Base-by-base conservation (phyloP, 148 eudicot species). In the Rheum nobile region DNA sequence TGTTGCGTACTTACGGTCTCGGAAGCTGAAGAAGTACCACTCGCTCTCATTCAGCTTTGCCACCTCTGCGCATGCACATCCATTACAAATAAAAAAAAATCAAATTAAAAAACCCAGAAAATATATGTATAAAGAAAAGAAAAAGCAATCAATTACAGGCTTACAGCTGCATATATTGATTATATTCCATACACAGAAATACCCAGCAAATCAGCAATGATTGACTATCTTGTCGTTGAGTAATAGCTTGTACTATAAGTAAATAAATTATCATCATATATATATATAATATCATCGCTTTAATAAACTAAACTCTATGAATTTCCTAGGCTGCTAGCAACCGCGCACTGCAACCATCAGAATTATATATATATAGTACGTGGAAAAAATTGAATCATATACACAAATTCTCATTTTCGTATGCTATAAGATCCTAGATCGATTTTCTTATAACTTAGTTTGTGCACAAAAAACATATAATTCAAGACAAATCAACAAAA, bases 11-110 rank as follows among this genome's bases (percentile, higher is more conserved):
- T 74, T 55, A 2, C 76, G 70, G 21, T 74, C 76, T 31, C 68
- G 29, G 9, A 59, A 74, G 52, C 28, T 59, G 76, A 74, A 74
- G 76, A 74, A 74, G 70, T 57, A 74, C 69, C 68, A 74, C 69
- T 74, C 76, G 55, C 39, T 74, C 6, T 52, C 44, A 5, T 74
- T 74, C 34, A 74, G 70, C 76, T 74, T 74, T 24, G 76, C 76
- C 4, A 74, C 76, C 48, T 74, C 76, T 74, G 48, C n/a, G 6
- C 5, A 11, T 11, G n/a, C n/a, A n/a, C n/a, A n/a, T n/a, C n/a
- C n/a, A n/a, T 38, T 10, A 43, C 13, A 12, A 43, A 43, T 43
- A 8, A 43, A 43, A 3, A 10, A 43, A 43, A 43, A 43, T 43
- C 46, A 2, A 12, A 43, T 1, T 43, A 1, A 43, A 12, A 43